Evolutionary conservation across 2,329 filamentous ascomycete genomes (phyloP).

Genomic region (Claviceps purpurea): DNA sequence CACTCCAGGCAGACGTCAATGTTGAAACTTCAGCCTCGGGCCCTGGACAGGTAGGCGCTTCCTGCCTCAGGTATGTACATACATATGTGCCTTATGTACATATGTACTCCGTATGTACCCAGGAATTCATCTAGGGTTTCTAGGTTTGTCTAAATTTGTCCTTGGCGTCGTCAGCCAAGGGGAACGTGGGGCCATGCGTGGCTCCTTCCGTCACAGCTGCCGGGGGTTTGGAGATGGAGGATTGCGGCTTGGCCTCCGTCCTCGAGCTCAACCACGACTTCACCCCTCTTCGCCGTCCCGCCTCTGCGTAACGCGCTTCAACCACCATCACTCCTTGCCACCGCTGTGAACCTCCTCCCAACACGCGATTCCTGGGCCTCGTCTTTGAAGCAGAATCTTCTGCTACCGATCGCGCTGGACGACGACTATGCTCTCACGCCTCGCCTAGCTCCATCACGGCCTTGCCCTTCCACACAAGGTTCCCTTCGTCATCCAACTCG

Average conservation of each 20-base stretch:
- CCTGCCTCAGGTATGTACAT: no score
- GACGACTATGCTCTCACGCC: conserved; percentile 2
- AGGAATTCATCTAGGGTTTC: no score
- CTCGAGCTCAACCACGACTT: background rate
- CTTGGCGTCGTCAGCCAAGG: background rate
- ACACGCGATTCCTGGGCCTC: no score
- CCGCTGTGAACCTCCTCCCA: background rate
- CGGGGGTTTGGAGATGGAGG: background rate
- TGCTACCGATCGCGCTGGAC: background rate
- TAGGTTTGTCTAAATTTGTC: background rate
- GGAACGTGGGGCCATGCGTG: background rate
- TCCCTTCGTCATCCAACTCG: background rate
- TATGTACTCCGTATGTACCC: no score
- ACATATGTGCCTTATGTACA: no score
- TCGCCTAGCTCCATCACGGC: background rate
- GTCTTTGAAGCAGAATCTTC: background rate
- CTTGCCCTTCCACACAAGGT: background rate
- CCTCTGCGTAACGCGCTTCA: background rate
- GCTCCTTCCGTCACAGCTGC: background rate
- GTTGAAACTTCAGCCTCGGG: no score
- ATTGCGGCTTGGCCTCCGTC: background rate
- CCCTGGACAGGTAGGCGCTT: no score
- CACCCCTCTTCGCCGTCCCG: background rate
- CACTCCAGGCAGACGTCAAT: no score
- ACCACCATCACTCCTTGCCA: background rate